Conservation (phyloP, 768 basidiomycete genomes). For the Hericium alpestre region DNA sequence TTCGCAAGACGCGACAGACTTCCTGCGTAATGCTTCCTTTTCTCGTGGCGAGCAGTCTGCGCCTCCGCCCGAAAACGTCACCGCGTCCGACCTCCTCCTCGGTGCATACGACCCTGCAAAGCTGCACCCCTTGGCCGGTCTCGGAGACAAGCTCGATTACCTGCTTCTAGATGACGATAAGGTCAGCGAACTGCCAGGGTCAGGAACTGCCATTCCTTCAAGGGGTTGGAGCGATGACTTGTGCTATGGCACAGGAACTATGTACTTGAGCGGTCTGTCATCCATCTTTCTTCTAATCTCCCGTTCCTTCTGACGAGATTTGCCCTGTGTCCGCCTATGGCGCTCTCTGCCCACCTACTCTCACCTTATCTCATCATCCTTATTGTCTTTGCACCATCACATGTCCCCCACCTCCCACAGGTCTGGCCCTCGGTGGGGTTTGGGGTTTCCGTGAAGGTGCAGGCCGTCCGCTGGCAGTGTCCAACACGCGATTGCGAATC, state of each 20-base stretch:
- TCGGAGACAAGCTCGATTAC: constrained; percentile 93
- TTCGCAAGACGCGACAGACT: constrained; percentile 7
- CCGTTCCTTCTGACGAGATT: constrained; percentile 15
- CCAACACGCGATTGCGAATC: constrained; percentile 80
- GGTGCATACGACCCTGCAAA: constrained; percentile 84
- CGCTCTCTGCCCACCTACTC: constrained; percentile 28
- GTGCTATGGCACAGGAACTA: constrained; percentile 98
- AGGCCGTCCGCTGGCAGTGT: constrained; percentile 74
- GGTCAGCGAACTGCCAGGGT: constrained; percentile 80
- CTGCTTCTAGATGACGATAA: constrained; percentile 95
- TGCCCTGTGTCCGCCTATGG: constrained; percentile 34
- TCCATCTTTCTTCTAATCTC: constrained; percentile 13
- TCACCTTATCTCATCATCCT: constrained; percentile 26
- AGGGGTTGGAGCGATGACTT: constrained; percentile 99
- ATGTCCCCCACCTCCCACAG: constrained; percentile 62
- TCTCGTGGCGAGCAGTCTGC: constrained; percentile 23
- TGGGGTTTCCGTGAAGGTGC: constrained; percentile 97
- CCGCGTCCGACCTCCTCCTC: constrained; percentile 80
- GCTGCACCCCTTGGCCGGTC: constrained; percentile 86
- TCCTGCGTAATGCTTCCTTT: constrained; percentile 13
- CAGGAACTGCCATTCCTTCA: constrained; percentile 83
- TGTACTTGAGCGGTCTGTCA: constrained; percentile 90
- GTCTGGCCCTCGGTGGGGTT: constrained; percentile 85
- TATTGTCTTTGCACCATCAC: constrained; percentile 76
- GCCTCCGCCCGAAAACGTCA: constrained; percentile 48